Percentiles rank a stretch among this genome's conserved stretches.
Conservation (phyloP, 2,329 filamentous ascomycete genomes). For the Ophiocordyceps camponoti-saundersi region DNA sequence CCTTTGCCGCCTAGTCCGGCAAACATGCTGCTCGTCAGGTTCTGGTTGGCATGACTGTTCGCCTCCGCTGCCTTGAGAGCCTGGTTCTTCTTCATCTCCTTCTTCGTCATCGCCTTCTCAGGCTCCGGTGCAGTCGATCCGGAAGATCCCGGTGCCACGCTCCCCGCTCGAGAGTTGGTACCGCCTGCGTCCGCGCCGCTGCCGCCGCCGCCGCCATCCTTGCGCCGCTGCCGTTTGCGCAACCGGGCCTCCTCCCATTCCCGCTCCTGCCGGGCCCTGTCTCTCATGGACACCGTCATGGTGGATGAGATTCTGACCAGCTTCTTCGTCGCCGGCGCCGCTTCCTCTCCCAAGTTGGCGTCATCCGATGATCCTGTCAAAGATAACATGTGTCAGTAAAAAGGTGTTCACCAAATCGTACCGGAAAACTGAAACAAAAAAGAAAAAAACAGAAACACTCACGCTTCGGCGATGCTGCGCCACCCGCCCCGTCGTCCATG, state of each 20-base stretch:
- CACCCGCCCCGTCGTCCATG: constrained; percentile 11
- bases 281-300: constrained; percentile 36
- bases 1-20: constrained; percentile 46
- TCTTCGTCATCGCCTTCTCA: constrained; percentile 65
- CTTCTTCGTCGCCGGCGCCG: constrained; percentile 25
- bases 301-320: constrained; percentile 32
- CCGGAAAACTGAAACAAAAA: too few relatives aligned
- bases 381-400: constrained; percentile 1
- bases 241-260: constrained; percentile 57
- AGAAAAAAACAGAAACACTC: constrained; percentile 9
- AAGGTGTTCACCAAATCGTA: too few relatives aligned
- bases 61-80: constrained; percentile 65
- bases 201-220: constrained; percentile 45
- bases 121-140: constrained; percentile 44
- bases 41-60: constrained; percentile 65
- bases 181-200: constrained; percentile 34
- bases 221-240: constrained; percentile 47
- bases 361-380: constrained; percentile 23
- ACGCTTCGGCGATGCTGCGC: constrained; percentile 43
- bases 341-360: constrained; percentile 12
- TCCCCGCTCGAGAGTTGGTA: constrained; percentile 33
- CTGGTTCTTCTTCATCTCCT: constrained; percentile 62
- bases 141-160: constrained; percentile 42
- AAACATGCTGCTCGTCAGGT: constrained; percentile 65
- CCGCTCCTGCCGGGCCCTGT: constrained; percentile 47